Base-by-base conservation (phyloP, 2,329 filamentous ascomycete species). In the Epichloe aotearoae region DNA sequence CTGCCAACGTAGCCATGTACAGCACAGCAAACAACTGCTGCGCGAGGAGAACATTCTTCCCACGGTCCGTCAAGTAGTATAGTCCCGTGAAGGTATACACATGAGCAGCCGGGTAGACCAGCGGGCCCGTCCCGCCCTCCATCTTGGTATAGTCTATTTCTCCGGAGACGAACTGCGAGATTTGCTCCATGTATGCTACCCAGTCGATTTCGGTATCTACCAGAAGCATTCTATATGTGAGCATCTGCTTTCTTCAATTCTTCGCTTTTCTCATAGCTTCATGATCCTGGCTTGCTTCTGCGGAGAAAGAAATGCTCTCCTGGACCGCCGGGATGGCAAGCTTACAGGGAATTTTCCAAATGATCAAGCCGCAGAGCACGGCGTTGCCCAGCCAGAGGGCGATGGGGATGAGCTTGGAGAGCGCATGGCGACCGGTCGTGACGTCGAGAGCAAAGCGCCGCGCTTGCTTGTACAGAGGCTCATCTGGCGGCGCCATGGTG, bases 181-280 rank as follows among this genome's bases (percentile, higher is more conserved):
- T 76, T 62, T 98, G 93, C 65, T 96, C 79, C 90, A 98, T 97
- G 68, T 98, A 98, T 0, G 93, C 88, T 53, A 77, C 78, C 91
- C 91, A 98, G 69, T 98, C 93, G 62, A 98, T 98, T 68, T 98
- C 93, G 42, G 93, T 98, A 65, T 98, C 93, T 76, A 47, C 43
- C 43, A 10, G 26, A 23, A n/a, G 26, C 26, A n/a, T 44, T 23
- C 14, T 40, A 33, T 12, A 8, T 19, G 46, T 47, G n/a, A 47
- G 46, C 36, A 42, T 26, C n/a, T 30, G 12, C 30, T 11, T 15
- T 26, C 10, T 30, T 45, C 14, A 4, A 5, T 45, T 34, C 15
- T 45, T 14, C 12, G 8, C 43, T 34, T 14, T 34, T 11, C 6
- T 34, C 17, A 30, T 23, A 3, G 8, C 43, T 45, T 19, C 4